A percentile compares a stretch with the other conserved stretches of the same genome.
Conservation (phyloP, 768 basidiomycete genomes). For the Agrocybe praecox region DNA sequence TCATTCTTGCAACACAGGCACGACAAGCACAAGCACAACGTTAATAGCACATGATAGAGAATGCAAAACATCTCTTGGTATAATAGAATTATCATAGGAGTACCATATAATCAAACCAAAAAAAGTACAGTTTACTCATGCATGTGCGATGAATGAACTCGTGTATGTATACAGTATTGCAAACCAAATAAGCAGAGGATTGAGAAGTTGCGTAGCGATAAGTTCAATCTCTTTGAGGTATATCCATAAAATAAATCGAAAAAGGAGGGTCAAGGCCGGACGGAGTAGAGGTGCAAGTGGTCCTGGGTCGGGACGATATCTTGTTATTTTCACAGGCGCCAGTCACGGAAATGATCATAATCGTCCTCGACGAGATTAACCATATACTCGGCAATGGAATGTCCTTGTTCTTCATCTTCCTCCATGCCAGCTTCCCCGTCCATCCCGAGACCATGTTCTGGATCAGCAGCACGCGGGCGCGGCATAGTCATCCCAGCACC, state of each 20-base stretch:
- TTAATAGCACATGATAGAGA: background rate
- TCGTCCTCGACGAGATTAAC: slow-evolving; percentile 63
- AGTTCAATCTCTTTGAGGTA: background rate
- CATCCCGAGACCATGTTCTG: slow-evolving; percentile 13
- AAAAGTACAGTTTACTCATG: background rate
- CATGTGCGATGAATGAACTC: background rate
- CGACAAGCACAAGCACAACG: too few species aligned
- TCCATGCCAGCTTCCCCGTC: slow-evolving; percentile 38
- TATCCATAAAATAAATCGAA: background rate
- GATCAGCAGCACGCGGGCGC: slow-evolving; percentile 22
- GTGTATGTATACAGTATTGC: background rate
- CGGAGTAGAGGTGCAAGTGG: too few species aligned
- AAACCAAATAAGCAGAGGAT: slow-evolving; percentile 2
- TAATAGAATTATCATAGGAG: slow-evolving; percentile 6
- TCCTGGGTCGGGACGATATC: too few species aligned
- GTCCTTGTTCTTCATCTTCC: slow-evolving; percentile 61
- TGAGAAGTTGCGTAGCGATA: too few species aligned
- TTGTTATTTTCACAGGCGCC: slow-evolving; percentile 68
- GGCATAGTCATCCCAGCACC: too few species aligned
- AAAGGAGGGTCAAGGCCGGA: too few species aligned
- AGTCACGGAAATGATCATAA: slow-evolving; percentile 72
- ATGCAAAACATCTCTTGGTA: background rate
- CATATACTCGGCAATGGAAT: slow-evolving; percentile 87
- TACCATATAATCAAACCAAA: slow-evolving; percentile 1
- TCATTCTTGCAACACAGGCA: background rate